phyloP scores from a whole-genome alignment of 2,329 filamentous ascomycete genomes.

The Sporothrix dimorphospora region DNA sequence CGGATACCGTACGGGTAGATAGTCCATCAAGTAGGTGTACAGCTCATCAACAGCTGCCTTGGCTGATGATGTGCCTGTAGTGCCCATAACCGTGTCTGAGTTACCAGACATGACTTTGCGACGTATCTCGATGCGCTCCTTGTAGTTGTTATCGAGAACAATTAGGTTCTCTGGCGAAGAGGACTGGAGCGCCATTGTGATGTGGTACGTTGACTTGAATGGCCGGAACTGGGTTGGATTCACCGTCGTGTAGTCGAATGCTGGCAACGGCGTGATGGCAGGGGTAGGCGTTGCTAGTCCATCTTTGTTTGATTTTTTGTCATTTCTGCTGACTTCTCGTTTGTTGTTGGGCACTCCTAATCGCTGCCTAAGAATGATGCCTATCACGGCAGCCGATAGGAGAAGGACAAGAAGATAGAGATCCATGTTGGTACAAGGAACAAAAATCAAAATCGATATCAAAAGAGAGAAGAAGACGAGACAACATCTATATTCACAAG shows the following conservation, averaged over 20 bases:
- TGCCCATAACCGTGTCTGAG: slow-evolving; percentile 45
- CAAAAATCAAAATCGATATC: too few species aligned
- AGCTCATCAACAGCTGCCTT: slow-evolving; percentile 43
- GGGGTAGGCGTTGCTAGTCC: neutral
- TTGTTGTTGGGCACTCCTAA: neutral
- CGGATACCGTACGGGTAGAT: slow-evolving; percentile 28
- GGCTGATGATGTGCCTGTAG: slow-evolving; percentile 37
- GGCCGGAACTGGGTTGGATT: slow-evolving; percentile 49
- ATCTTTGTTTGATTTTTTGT: neutral
- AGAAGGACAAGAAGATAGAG: neutral
- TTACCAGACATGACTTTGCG: slow-evolving; percentile 46
- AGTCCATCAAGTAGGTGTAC: slow-evolving; percentile 24
- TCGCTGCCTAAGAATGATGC: neutral
- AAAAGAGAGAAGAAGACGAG: neutral
- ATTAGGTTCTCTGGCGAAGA: slow-evolving; percentile 55
- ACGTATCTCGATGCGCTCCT: slow-evolving; percentile 47
- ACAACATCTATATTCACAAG: neutral
- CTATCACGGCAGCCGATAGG: neutral
- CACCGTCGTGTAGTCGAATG: slow-evolving; percentile 47
- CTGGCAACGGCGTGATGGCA: slow-evolving; percentile 11
- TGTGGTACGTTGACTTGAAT: slow-evolving; percentile 57
- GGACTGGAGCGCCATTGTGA: slow-evolving; percentile 56
- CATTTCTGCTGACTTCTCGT: too few species aligned
- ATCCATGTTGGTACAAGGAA: neutral
- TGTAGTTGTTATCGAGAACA: slow-evolving; percentile 56